Conservation (phyloP, 352 stramenopile species). For the Phytophthora europaea region DNA sequence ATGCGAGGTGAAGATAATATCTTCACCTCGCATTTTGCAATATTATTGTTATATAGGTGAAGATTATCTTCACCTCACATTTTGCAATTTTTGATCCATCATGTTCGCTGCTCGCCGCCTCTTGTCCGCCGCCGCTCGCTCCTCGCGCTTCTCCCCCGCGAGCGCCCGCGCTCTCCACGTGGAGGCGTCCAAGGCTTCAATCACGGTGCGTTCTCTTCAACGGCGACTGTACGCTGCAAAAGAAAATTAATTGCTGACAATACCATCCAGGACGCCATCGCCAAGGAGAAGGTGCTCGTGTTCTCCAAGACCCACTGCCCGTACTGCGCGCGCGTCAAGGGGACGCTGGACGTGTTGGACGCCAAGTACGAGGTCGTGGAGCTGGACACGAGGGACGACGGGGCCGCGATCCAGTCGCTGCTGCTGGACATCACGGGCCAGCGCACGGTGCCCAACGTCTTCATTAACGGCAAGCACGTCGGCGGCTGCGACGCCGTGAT, state of each 20-base stretch:
- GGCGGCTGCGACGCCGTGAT: slow-evolving; percentile 93
- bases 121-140: slow-evolving; percentile 24
- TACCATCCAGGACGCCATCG: slow-evolving; percentile 59
- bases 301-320: slow-evolving; percentile 98
- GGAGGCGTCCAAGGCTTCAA: slow-evolving; percentile 66
- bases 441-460: slow-evolving; percentile 98
- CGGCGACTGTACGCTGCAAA: background rate
- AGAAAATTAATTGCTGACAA: background rate
- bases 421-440: slow-evolving; percentile 95
- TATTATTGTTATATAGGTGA: too few species aligned
- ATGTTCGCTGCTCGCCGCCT: slow-evolving; percentile 32
- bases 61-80: slow-evolving; percentile 2
- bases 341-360: slow-evolving; percentile 82
- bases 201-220: slow-evolving; percentile 48
- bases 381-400: slow-evolving; percentile 84
- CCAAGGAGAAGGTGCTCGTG: slow-evolving; percentile 84
- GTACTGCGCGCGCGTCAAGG: slow-evolving; percentile 93
- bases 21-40: slow-evolving; percentile 10
- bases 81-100: slow-evolving; percentile 5
- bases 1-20: too few species aligned
- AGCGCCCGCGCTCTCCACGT: slow-evolving; percentile 58
- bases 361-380: slow-evolving; percentile 74
- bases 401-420: slow-evolving; percentile 91
- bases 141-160: slow-evolving; percentile 25
- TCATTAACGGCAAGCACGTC: slow-evolving; percentile 97